phyloP scores from a whole-genome alignment of 2,329 filamentous ascomycete genomes.

The Aspergillus brunneoviolaceus region DNA sequence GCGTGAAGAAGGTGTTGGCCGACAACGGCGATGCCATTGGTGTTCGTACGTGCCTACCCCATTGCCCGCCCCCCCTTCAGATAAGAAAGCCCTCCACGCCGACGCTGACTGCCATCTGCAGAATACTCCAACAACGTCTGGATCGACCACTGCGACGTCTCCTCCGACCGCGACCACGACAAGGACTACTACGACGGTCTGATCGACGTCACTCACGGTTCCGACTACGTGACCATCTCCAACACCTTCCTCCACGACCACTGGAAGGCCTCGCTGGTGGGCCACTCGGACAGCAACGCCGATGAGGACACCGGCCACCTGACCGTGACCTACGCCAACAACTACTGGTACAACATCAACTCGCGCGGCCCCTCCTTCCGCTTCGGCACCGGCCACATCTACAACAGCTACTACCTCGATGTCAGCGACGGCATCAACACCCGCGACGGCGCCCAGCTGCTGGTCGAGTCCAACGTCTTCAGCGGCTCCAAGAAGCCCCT shows the following conservation, averaged over 20 bases:
- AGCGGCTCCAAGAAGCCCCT: conserved; percentile 46
- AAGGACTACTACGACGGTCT: conserved; percentile 72
- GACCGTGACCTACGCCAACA: conserved; percentile 65
- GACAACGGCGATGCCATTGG: conserved; percentile 60
- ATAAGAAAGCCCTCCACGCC: background rate
- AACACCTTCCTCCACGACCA: conserved; percentile 57
- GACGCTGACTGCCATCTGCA: background rate
- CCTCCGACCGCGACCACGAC: conserved; percentile 57
- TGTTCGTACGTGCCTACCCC: conserved; percentile 45
- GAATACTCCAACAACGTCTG: conserved; percentile 54
- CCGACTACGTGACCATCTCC: conserved; percentile 58
- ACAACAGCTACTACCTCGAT: conserved; percentile 53
- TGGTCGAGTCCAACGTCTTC: conserved; percentile 58
- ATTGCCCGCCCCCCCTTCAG: background rate
- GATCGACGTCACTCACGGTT: conserved; percentile 62
- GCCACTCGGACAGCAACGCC: conserved; percentile 60
- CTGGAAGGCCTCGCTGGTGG: conserved; percentile 61
- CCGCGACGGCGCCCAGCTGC: conserved; percentile 57
- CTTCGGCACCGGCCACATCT: conserved; percentile 65
- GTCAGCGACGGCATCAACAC: conserved; percentile 57
- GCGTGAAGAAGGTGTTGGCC: conserved; percentile 58
- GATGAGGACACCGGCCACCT: conserved; percentile 62
- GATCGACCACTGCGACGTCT: conserved; percentile 68
- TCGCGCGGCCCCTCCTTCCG: conserved; percentile 63
- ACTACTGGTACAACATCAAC: conserved; percentile 65